Conservation (phyloP, 2,329 filamentous ascomycete genomes). For the Fusarium sororula region DNA sequence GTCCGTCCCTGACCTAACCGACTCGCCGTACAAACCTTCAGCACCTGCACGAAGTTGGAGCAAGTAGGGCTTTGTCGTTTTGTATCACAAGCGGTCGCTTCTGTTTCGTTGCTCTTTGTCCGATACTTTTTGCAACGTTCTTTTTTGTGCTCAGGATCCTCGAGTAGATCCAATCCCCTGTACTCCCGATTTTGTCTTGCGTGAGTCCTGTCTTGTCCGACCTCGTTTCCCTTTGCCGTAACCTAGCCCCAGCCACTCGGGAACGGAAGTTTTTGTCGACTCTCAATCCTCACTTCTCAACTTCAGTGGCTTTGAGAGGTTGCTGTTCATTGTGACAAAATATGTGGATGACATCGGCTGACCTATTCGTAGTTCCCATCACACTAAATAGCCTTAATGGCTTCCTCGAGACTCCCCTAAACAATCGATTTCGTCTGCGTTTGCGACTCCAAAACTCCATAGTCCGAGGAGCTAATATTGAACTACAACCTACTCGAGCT, state of each 20-base stretch:
- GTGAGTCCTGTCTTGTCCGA: conserved; percentile 38
- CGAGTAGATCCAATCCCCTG: conserved; percentile 39
- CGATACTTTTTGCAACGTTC: conserved; percentile 30
- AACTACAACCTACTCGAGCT: conserved; percentile 30
- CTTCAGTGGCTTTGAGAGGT: neutral
- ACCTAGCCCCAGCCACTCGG: conserved; percentile 28
- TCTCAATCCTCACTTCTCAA: neutral
- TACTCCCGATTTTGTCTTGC: conserved; percentile 37
- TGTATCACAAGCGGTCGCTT: conserved; percentile 22
- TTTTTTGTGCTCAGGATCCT: conserved; percentile 37
- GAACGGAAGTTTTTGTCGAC: conserved; percentile 4
- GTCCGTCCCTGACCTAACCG: conserved; percentile 3
- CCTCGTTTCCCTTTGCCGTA: conserved; percentile 19
- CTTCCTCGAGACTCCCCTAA: conserved; percentile 42
- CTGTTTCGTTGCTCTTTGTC: conserved; percentile 29
- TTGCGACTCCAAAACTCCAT: conserved; percentile 15
- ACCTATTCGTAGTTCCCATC: conserved; percentile 25
- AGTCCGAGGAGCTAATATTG: conserved; percentile 6
- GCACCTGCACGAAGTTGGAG: neutral
- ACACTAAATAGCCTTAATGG: conserved; percentile 42
- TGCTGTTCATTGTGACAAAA: neutral
- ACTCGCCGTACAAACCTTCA: conserved; percentile 21
- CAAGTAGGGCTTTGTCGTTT: conserved; percentile 9
- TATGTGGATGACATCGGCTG: conserved; percentile 16
- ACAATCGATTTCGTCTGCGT: conserved; percentile 33